phyloP scores from a whole-genome alignment of 1,284 basidiomycete species.

The Leccinum ponderosum region DNA sequence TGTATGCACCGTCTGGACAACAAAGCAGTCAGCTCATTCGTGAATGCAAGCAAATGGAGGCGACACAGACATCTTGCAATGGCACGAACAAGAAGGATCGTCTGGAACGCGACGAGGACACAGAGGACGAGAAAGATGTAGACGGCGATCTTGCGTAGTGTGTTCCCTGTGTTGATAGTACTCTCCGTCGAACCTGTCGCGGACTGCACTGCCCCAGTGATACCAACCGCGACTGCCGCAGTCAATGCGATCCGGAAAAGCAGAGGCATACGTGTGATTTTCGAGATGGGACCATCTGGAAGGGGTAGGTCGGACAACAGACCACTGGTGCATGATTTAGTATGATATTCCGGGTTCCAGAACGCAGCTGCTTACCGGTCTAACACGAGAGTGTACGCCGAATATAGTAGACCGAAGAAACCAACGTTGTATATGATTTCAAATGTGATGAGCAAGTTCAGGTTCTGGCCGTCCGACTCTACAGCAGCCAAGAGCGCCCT shows the following conservation, averaged over 20 bases:
- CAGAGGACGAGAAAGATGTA: conserved; percentile 49
- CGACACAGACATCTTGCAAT: conserved; percentile 23
- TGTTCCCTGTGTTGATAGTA: conserved; percentile 20
- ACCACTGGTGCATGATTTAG: conserved; percentile 16
- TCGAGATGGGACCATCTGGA: conserved; percentile 26
- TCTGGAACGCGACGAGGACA: conserved; percentile 40
- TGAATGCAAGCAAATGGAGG: background rate
- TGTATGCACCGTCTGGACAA: conserved; percentile 23
- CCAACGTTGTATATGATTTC: conserved; percentile 36
- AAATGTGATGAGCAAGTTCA: conserved; percentile 26
- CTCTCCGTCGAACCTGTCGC: conserved; percentile 13
- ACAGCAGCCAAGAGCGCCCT: conserved; percentile 33
- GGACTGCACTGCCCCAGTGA: conserved; percentile 34
- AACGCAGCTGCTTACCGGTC: conserved; percentile 28
- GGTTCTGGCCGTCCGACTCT: conserved; percentile 21
- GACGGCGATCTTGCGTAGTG: conserved; percentile 38
- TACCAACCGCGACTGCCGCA: conserved; percentile 41
- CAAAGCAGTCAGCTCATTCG: conserved; percentile 1
- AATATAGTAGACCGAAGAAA: conserved; percentile 38
- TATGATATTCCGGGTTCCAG: background rate
- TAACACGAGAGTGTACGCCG: conserved; percentile 35
- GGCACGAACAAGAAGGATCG: conserved; percentile 33
- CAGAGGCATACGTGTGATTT: conserved; percentile 33
- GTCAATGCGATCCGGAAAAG: conserved; percentile 37
- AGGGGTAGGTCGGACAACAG: conserved; percentile 22